Conservation (phyloP, 1,139 yeast genomes). For the Petasospora fabianii region DNA sequence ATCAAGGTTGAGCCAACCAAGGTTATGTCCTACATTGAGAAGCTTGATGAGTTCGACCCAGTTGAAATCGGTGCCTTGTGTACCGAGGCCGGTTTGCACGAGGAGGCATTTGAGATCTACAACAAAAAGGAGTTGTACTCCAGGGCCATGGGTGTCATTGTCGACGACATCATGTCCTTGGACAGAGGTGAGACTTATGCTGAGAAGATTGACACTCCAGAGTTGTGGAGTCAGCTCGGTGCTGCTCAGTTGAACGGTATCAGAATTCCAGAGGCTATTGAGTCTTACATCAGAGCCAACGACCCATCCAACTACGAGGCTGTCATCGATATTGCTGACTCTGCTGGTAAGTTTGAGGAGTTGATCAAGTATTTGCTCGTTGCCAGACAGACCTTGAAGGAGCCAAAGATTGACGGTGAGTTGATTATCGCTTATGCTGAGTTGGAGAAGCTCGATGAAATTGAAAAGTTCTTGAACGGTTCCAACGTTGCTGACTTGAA, state of each 20-base stretch:
- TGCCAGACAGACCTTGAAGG: conserved; percentile 94
- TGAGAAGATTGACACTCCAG: conserved; percentile 81
- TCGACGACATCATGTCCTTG: conserved; percentile 87
- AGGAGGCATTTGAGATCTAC: conserved; percentile 93
- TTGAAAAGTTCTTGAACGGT: conserved; percentile 79
- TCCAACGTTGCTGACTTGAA: conserved; percentile 93
- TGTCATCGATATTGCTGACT: conserved; percentile 92
- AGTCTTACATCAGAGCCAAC: conserved; percentile 82
- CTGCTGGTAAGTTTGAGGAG: conserved; percentile 95
- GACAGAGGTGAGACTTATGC: conserved; percentile 95
- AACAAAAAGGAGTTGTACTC: conserved; percentile 75
- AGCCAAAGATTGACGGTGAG: conserved; percentile 90
- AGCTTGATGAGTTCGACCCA: conserved; percentile 87
- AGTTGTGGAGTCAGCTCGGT: conserved; percentile 94
- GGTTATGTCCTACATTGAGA: conserved; percentile 80
- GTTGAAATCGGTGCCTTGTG: conserved; percentile 92
- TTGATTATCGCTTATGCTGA: conserved; percentile 84
- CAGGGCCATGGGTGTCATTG: conserved; percentile 86
- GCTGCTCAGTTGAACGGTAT: conserved; percentile 93
- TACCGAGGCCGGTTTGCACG: conserved; percentile 81
- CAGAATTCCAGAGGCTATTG: conserved; percentile 87
- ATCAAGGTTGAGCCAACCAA: conserved; percentile 90
- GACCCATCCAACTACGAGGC: conserved; percentile 89
- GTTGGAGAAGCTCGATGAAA: conserved; percentile 69
- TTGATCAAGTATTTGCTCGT: conserved; percentile 79